These are phyloP conservation scores for Coniochaeta sp. DNA, from an alignment of 2,329 filamentous ascomycete species.

Conservation along the genomic window DNA sequence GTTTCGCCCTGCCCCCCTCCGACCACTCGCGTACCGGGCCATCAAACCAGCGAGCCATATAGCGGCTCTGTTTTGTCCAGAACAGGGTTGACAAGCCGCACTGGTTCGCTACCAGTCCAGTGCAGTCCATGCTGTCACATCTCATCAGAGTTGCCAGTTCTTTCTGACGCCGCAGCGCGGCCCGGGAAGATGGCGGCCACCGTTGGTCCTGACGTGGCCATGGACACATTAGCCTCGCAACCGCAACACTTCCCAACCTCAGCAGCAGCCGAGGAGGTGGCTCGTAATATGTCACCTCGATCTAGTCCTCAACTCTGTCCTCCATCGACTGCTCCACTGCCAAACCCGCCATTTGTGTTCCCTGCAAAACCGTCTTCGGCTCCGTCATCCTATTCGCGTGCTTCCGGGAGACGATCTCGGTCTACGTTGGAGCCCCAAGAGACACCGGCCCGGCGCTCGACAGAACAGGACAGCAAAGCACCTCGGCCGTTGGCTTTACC, in stretches of 20 bases:
- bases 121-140: constrained; percentile 27
- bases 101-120: not conserved
- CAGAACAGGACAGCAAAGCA: constrained; percentile 19
- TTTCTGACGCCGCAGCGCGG: constrained; percentile 42
- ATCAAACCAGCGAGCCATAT: not conserved
- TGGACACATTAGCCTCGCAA: constrained; percentile 4
- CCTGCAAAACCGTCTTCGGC: constrained; percentile 41
- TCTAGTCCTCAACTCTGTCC: constrained; percentile 25
- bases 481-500: constrained; percentile 37
- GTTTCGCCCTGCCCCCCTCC: not conserved
- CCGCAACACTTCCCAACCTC: constrained; percentile 9
- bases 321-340: constrained; percentile 33
- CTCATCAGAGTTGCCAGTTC: constrained; percentile 29
- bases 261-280: constrained; percentile 16
- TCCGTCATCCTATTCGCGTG: constrained; percentile 38
- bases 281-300: constrained; percentile 13
- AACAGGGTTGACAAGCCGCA: not conserved
- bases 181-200: constrained; percentile 27
- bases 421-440: constrained; percentile 41
- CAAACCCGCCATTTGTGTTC: constrained; percentile 60
- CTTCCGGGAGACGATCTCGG: constrained; percentile 41
- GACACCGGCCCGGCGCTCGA: constrained; percentile 6
- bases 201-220: constrained; percentile 18
- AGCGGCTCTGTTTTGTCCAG: not conserved
- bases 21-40: not conserved